Evolutionary conservation across 2,329 filamentous ascomycete genomes (phyloP).

Genomic region (Monosporascus sp.): DNA sequence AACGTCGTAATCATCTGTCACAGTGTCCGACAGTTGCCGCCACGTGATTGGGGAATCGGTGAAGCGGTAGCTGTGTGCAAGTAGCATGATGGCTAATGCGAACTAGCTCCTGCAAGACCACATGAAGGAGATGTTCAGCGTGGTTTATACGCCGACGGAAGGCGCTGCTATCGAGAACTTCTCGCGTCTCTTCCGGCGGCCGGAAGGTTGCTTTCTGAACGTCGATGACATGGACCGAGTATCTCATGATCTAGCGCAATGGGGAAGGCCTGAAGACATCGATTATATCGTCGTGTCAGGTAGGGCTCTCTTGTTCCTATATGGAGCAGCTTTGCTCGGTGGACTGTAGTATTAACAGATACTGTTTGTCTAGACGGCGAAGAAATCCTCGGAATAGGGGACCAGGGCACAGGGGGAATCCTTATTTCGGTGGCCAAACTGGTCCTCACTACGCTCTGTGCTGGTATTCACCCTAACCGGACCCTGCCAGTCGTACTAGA

Average conservation of each 20-base stretch:
- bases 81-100: slow-evolving; percentile 2
- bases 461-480: slow-evolving; percentile 76
- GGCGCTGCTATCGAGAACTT: slow-evolving; percentile 85
- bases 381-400: slow-evolving; percentile 81
- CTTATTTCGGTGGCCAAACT: slow-evolving; percentile 82
- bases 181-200: slow-evolving; percentile 68
- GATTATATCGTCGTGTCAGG: slow-evolving; percentile 88
- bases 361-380: slow-evolving; percentile 41
- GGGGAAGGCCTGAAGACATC: slow-evolving; percentile 66
- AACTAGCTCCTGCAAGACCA: slow-evolving; percentile 66
- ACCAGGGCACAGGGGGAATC: slow-evolving; percentile 81
- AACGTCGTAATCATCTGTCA: neutral
- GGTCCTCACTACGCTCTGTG: slow-evolving; percentile 76
- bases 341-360: neutral
- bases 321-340: neutral
- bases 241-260: slow-evolving; percentile 60
- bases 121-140: slow-evolving; percentile 78
- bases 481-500: slow-evolving; percentile 79
- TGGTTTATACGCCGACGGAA: slow-evolving; percentile 91
- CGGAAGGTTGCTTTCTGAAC: slow-evolving; percentile 77
- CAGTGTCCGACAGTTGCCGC: too few species aligned
- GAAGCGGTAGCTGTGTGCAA: neutral
- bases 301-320: slow-evolving; percentile 25
- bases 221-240: slow-evolving; percentile 64
- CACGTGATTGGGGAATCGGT: neutral